Evolutionary conservation across 225 moss, liverwort and hornwort genomes (phyloP).

Genomic region (Physcomitrellopsis africana): DNA sequence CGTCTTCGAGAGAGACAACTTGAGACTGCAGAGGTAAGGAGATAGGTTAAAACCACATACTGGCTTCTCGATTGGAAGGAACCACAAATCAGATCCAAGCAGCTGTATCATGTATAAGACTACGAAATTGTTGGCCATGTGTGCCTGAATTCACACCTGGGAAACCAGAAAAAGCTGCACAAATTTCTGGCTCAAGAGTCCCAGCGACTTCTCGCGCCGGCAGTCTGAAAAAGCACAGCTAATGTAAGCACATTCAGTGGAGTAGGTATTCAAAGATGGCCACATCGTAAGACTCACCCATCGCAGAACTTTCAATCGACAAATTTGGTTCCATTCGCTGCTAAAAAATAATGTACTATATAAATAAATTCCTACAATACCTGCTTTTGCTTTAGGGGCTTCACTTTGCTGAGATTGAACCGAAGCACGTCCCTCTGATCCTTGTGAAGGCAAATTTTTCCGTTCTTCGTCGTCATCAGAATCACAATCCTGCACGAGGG

Average conservation of each 20-base stretch:
- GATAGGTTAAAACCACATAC: constrained; percentile 3
- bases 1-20: constrained; percentile 94
- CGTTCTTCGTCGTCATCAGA: constrained; percentile 64
- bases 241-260: constrained; percentile 13
- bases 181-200: constrained; percentile 92
- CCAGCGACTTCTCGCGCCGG: constrained; percentile 92
- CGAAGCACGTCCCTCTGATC: constrained; percentile 51
- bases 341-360: background rate
- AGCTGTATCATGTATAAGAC: background rate
- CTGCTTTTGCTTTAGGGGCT: constrained; percentile 64
- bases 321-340: background rate
- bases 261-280: background rate
- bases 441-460: constrained; percentile 38
- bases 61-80: background rate
- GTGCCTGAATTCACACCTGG: constrained; percentile 48
- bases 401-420: constrained; percentile 53
- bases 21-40: constrained; percentile 68
- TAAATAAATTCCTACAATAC: constrained; percentile 20
- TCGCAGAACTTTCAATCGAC: background rate
- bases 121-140: background rate
- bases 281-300: background rate
- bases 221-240: constrained; percentile 58
- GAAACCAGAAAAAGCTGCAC: constrained; percentile 95
- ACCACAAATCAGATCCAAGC: background rate
- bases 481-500: constrained; percentile 57